phyloP scores from a whole-genome alignment of 2,329 filamentous ascomycete genomes.

The Aspergillus oerlinghausenensis region DNA sequence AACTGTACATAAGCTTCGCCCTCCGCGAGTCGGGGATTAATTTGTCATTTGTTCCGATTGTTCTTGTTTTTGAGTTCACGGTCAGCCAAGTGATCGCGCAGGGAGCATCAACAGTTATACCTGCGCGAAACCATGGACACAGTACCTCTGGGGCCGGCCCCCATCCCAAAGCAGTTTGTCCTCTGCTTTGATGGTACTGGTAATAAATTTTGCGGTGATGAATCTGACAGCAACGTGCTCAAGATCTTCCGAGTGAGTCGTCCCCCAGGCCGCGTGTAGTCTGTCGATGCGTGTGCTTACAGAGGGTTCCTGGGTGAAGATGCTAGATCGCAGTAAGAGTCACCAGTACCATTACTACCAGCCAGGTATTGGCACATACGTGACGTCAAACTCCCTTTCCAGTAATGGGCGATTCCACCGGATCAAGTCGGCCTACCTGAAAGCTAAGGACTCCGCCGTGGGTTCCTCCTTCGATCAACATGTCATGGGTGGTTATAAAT shows the following conservation, averaged over 20 bases:
- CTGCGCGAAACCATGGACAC: slow-evolving; percentile 3
- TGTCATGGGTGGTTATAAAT: slow-evolving; percentile 77
- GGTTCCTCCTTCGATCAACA: slow-evolving; percentile 78
- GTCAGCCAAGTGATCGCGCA: background rate
- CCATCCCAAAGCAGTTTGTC: slow-evolving; percentile 34
- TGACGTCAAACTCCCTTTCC: slow-evolving; percentile 31
- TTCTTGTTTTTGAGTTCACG: background rate
- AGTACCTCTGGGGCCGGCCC: slow-evolving; percentile 15
- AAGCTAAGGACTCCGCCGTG: slow-evolving; percentile 62
- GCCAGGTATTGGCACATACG: slow-evolving; percentile 44
- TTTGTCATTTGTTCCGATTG: background rate
- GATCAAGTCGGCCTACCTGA: slow-evolving; percentile 51
- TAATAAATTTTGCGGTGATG: slow-evolving; percentile 41
- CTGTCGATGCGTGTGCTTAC: background rate
- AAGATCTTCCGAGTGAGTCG: slow-evolving; percentile 42
- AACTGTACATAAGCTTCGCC: slow-evolving; percentile 1
- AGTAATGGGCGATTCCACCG: slow-evolving; percentile 30
- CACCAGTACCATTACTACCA: slow-evolving; percentile 42
- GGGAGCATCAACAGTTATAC: background rate
- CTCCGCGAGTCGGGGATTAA: background rate
- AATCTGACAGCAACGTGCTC: slow-evolving; percentile 45
- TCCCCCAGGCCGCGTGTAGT: background rate
- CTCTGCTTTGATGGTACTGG: slow-evolving; percentile 44
- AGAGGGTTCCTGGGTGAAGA: slow-evolving; percentile 15
- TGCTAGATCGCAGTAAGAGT: slow-evolving; percentile 38